A percentile compares a stretch with the other conserved stretches of the same genome.
These are phyloP conservation scores for Malbranchea cinnamomea DNA, from an alignment of 2,329 filamentous ascomycete genomes.

Conservation along the genomic window DNA sequence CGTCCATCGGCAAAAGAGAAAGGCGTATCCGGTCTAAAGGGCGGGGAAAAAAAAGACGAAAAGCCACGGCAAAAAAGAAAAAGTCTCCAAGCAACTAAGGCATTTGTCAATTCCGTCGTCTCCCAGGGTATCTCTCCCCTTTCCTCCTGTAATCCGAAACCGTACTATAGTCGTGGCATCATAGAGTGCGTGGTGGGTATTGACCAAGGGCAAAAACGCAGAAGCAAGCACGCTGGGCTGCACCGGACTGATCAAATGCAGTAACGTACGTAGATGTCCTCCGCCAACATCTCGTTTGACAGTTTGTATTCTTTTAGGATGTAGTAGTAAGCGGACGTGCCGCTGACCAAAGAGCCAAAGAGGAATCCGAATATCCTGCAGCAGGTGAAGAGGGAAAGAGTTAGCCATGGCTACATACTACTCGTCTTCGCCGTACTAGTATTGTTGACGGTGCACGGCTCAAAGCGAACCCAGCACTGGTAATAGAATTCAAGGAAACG, in stretches of 20 bases:
- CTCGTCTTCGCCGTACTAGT: too few species aligned
- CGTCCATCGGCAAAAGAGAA: conserved; percentile 2
- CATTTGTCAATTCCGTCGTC: conserved; percentile 1
- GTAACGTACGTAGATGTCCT: conserved; percentile 82
- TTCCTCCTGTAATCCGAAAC: too few species aligned
- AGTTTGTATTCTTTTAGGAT: conserved; percentile 85
- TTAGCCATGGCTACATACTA: too few species aligned
- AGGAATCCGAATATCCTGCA: conserved; percentile 80
- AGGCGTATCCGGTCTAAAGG: background rate
- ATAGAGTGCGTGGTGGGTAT: too few species aligned
- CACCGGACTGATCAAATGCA: conserved; percentile 8
- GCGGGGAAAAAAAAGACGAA: background rate
- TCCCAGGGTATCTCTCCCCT: too few species aligned
- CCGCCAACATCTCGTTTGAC: conserved; percentile 81
- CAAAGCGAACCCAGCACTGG: background rate
- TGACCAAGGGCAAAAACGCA: background rate
- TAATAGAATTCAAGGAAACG: background rate
- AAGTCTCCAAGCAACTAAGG: background rate
- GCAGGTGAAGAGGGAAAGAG: conserved; percentile 9
- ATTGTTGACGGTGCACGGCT: too few species aligned
- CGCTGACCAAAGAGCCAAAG: conserved; percentile 64
- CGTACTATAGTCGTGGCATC: too few species aligned
- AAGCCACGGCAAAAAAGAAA: conserved; percentile 1
- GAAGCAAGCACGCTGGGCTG: background rate
- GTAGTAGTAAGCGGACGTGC: conserved; percentile 78